Conservation (phyloP, 805 yeast genomes). For the Saccharomycopsis fibuligera region DNA sequence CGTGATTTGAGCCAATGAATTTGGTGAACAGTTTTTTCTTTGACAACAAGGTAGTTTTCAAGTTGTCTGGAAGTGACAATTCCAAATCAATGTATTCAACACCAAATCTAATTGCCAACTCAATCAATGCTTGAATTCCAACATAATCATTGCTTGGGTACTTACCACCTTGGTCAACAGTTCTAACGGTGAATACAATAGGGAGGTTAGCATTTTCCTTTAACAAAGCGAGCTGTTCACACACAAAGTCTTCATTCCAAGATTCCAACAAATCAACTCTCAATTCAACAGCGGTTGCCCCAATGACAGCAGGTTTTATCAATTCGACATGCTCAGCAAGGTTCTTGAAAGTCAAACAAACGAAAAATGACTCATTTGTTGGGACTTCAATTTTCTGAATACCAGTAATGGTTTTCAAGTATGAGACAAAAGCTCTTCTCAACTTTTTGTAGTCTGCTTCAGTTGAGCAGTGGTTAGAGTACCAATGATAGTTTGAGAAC, state of each 20-base stretch:
- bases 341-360: slow-evolving; percentile 66
- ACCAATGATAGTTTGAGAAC: slow-evolving; percentile 73
- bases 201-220: slow-evolving; percentile 65
- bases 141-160: slow-evolving; percentile 56
- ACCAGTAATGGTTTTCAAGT: slow-evolving; percentile 60
- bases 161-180: slow-evolving; percentile 73
- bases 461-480: slow-evolving; percentile 62
- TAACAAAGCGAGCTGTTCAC: slow-evolving; percentile 64
- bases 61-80: slow-evolving; percentile 53
- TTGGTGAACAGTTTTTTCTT: slow-evolving; percentile 53
- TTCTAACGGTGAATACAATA: slow-evolving; percentile 74
- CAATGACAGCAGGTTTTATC: slow-evolving; percentile 52
- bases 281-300: slow-evolving; percentile 77
- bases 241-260: slow-evolving; percentile 48
- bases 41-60: slow-evolving; percentile 43
- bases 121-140: slow-evolving; percentile 43
- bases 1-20: slow-evolving; percentile 81
- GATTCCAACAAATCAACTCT: slow-evolving; percentile 66
- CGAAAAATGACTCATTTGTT: slow-evolving; percentile 53
- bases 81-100: slow-evolving; percentile 79
- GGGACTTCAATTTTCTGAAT: slow-evolving; percentile 28
- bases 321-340: slow-evolving; percentile 38
- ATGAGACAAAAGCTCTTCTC: slow-evolving; percentile 52
- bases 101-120: slow-evolving; percentile 67
- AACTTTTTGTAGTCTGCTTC: slow-evolving; percentile 49